Percentiles rank a stretch among this genome's conserved stretches.
Conservation (phyloP, 441 rosid species). For the Aleurites moluccanus region DNA sequence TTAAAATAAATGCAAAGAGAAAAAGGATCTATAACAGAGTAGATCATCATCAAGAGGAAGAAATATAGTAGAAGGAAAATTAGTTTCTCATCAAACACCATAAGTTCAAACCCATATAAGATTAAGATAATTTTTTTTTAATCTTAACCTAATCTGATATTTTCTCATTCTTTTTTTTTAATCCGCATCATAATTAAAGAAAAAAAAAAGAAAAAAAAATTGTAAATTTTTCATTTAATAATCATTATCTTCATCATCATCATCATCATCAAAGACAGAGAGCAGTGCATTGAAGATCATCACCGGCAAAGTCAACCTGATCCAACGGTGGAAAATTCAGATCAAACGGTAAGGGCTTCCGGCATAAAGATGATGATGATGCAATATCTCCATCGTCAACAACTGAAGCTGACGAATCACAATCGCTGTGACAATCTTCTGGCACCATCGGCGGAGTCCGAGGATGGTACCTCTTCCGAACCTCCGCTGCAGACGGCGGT, state of each 20-base stretch:
- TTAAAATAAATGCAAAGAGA: constrained; percentile 1
- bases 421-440: constrained; percentile 80
- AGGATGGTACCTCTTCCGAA: constrained; percentile 41
- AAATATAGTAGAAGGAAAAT: neutral
- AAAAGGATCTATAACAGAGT: constrained; percentile 7
- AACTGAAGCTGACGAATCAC: constrained; percentile 89
- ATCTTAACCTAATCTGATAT: constrained; percentile 13
- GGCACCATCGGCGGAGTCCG: constrained; percentile 60
- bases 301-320: constrained; percentile 43
- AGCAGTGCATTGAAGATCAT: constrained; percentile 66
- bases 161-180: constrained; percentile 1
- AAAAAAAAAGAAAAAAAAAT: neutral
- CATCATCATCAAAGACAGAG: constrained; percentile 62
- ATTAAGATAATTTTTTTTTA: constrained; percentile 32
- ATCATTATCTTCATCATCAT: constrained; percentile 8
- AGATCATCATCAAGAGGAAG: constrained; percentile 18
- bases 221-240: neutral
- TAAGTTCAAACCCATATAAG: constrained; percentile 19
- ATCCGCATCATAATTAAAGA: constrained; percentile 28
- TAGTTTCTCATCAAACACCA: constrained; percentile 6
- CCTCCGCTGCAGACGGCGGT: neutral
- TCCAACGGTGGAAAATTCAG: constrained; percentile 82
- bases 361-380: constrained; percentile 27
- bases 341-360: constrained; percentile 52
- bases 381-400: constrained; percentile 52